These are phyloP conservation scores for Tetrapisispora phaffii DNA, from an alignment of 805 yeast species.

Conservation along the genomic window DNA sequence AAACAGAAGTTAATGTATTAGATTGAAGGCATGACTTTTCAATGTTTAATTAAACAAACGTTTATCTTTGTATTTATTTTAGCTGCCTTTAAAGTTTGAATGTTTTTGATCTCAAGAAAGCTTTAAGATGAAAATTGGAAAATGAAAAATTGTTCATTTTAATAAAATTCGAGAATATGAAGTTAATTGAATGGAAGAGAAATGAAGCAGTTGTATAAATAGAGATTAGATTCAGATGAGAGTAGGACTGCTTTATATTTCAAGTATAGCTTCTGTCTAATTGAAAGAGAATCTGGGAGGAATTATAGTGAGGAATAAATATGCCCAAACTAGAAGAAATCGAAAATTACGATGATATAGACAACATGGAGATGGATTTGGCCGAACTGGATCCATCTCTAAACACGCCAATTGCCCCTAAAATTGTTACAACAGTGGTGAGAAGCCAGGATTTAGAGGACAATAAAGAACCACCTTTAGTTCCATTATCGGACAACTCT, in stretches of 20 bases:
- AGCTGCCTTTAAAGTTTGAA: too few relatives aligned
- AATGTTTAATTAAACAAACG: too few relatives aligned
- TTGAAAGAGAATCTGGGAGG: not conserved
- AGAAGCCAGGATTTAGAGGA: slow-evolving; percentile 45
- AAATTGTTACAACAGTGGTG: slow-evolving; percentile 47
- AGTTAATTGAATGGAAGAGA: too few relatives aligned
- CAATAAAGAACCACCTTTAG: slow-evolving; percentile 20
- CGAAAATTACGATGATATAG: slow-evolving; percentile 72
- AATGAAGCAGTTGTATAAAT: too few relatives aligned
- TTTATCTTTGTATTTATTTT: too few relatives aligned
- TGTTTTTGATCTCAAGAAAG: not conserved
- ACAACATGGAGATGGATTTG: slow-evolving; percentile 85
- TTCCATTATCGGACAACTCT: slow-evolving; percentile 10
- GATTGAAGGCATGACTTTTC: too few relatives aligned
- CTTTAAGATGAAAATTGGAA: not conserved
- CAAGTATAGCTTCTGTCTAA: too few relatives aligned
- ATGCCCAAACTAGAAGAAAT: slow-evolving; percentile 71
- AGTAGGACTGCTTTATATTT: too few relatives aligned
- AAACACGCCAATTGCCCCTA: slow-evolving; percentile 63
- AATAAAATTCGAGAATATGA: too few relatives aligned
- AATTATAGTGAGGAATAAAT: not conserved
- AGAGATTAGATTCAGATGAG: too few relatives aligned
- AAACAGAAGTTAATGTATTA: too few relatives aligned
- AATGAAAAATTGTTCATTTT: not conserved
- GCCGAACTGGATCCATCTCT: slow-evolving; percentile 77